Base-by-base conservation (phyloP, 345 rosid species). In the Kandelia obovata region DNA sequence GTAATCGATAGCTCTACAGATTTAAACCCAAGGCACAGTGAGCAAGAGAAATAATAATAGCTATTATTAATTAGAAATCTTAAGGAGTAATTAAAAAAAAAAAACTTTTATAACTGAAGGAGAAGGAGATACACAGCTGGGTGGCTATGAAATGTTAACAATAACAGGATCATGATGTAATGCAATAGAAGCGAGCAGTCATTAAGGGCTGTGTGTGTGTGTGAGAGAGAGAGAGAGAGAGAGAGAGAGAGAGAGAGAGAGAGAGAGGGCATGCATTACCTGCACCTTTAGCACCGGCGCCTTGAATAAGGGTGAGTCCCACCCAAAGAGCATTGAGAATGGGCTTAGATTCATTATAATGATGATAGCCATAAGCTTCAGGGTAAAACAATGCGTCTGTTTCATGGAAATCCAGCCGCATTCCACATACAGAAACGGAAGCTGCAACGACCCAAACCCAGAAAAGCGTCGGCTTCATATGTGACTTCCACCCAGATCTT, bases 251-350 rank as follows among this genome's bases (percentile, higher is more conserved):
- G 21, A 69, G 78, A 78, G 23, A 11, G 56, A 19, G 23, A 52
- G 16, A 20, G 56, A 4, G n/a, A 17, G 55, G 16, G 15, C 15
- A 1, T 53, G 56, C 7, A 9, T 53, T 20, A 91, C 98, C 98
- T 64, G 97, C 98, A 80, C 97, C 89, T 73, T 84, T 87, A 28
- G 91, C 87, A 32, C 76, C 87, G 75, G 97, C 92, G 65, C 79
- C 77, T 59, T 68, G 82, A 80, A 93, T 89, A 66, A 93, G 92
- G 23, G 96, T 88, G 68, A 93, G 91, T 32, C 96, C 98, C 28
- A 93, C 98, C 88, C 88, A 75, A 65, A 88, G 64, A 65, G 90
- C 83, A 69, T 78, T 77, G 7, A 67, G 55, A 69, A 66, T 65
- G 9, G 61, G 71, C 56, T 78, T 80, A 6, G 80, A 71, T 61